A percentile compares a stretch with the other conserved stretches of the same genome.
Conservation (phyloP, 2,329 filamentous ascomycete genomes). For the Sclerotinia borealis region DNA sequence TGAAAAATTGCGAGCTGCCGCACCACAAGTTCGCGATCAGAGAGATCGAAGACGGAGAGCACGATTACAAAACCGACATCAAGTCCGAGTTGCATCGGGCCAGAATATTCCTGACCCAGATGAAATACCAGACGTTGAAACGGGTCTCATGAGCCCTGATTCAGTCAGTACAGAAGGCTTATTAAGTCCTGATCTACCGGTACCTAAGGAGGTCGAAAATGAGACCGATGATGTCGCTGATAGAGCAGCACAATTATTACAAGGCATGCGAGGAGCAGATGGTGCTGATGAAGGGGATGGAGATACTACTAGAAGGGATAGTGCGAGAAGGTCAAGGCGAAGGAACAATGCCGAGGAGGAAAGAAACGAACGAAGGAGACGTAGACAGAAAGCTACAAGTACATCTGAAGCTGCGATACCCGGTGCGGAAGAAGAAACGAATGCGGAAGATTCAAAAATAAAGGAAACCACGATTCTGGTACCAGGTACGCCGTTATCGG, state of each 20-base stretch:
- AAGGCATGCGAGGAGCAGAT: constrained; percentile 67
- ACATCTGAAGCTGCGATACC: constrained; percentile 17
- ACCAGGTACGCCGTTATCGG: constrained; percentile 13
- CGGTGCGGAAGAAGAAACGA: constrained; percentile 13
- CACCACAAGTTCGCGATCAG: constrained; percentile 82
- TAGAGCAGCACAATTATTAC: constrained; percentile 74
- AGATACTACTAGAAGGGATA: constrained; percentile 47
- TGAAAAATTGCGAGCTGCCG: constrained; percentile 89
- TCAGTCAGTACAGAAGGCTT: constrained; percentile 32
- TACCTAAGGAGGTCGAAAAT: constrained; percentile 22
- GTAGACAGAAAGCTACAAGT: constrained; percentile 54
- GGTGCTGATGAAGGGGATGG: constrained; percentile 47
- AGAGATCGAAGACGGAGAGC: constrained; percentile 82
- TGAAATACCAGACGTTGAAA: constrained; percentile 54
- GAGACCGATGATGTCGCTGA: constrained; percentile 68
- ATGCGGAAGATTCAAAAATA: constrained; percentile 15
- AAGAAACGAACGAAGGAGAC: constrained; percentile 57
- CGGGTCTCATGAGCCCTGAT: constrained; percentile 47
- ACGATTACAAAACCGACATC: constrained; percentile 82
- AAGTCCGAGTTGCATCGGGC: constrained; percentile 82
- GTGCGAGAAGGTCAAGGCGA: constrained; percentile 50
- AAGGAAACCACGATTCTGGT: constrained; percentile 1
- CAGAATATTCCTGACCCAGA: constrained; percentile 75
- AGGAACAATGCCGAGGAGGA: constrained; percentile 73
- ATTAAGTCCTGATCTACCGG: constrained; percentile 20